Conservation (phyloP, 352 stramenopile genomes). For the Thraustochytrium sp. region DNA sequence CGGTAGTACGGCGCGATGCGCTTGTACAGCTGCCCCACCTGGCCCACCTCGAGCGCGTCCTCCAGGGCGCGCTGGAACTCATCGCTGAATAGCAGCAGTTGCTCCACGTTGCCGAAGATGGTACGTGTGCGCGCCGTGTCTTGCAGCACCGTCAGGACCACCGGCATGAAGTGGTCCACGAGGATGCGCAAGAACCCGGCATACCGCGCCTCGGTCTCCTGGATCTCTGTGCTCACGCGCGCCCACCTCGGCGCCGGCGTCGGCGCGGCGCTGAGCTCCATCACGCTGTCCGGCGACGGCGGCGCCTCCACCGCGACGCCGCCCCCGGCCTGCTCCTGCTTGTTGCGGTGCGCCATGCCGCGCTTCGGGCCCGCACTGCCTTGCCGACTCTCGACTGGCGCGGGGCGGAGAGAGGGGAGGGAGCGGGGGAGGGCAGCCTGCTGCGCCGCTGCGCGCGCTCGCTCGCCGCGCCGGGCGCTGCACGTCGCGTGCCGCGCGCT, state of each 20-base stretch:
- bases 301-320: too few relatives aligned
- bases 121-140: not conserved
- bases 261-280: not conserved
- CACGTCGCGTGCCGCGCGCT: too few relatives aligned
- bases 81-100: slow-evolving; percentile 12
- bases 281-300: too few relatives aligned
- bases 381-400: too few relatives aligned
- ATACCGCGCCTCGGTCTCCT: not conserved
- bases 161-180: slow-evolving; percentile 6
- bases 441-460: too few relatives aligned
- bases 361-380: too few relatives aligned
- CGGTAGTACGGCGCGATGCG: slow-evolving; percentile 26
- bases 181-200: not conserved
- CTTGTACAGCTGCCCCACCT: not conserved
- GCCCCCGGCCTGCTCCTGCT: too few relatives aligned
- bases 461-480: too few relatives aligned
- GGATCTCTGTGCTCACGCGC: slow-evolving; percentile 10
- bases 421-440: too few relatives aligned
- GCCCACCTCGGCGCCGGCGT: not conserved
- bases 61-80: not conserved
- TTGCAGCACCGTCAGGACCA: not conserved
- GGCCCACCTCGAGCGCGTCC: not conserved
- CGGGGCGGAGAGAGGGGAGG: too few relatives aligned
- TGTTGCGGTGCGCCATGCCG: too few relatives aligned
- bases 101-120: slow-evolving; percentile 37